Percentiles rank a stretch among this genome's conserved stretches.
Evolutionary conservation across 2,329 filamentous ascomycete species (phyloP).

Genomic region (Colletotrichum brevisporum): DNA sequence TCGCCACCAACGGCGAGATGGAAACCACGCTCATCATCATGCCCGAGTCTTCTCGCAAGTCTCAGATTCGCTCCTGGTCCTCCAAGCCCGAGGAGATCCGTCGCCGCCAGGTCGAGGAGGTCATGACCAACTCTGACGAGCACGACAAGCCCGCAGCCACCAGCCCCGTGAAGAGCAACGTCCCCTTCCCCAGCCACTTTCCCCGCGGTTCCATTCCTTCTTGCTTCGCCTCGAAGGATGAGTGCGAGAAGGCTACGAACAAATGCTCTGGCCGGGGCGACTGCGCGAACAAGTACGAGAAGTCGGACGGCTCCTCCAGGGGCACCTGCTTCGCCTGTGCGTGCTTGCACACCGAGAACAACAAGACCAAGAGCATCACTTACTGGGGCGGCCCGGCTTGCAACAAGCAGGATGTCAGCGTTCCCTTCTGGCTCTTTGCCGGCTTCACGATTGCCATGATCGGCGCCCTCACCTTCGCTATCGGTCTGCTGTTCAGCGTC

Average conservation of each 20-base stretch:
- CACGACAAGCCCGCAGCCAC: constrained; percentile 42
- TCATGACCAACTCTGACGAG: constrained; percentile 53
- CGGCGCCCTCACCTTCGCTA: constrained; percentile 76
- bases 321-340: constrained; percentile 82
- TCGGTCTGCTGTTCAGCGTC: constrained; percentile 85
- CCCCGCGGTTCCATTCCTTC: constrained; percentile 68
- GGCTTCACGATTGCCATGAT: constrained; percentile 81
- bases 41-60: constrained; percentile 59
- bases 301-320: constrained; percentile 55
- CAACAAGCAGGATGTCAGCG: constrained; percentile 91
- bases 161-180: constrained; percentile 41
- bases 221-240: constrained; percentile 80
- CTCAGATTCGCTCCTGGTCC: constrained; percentile 57
- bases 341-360: constrained; percentile 74
- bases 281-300: constrained; percentile 78
- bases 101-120: constrained; percentile 63
- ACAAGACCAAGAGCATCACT: constrained; percentile 71
- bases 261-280: constrained; percentile 86
- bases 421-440: constrained; percentile 88
- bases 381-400: constrained; percentile 90
- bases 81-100: constrained; percentile 59
- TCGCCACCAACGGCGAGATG: constrained; percentile 64
- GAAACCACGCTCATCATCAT: constrained; percentile 71
- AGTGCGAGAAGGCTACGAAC: constrained; percentile 79
- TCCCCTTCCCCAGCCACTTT: constrained; percentile 52